Percentiles rank a stretch among this genome's conserved stretches.
Evolutionary conservation across 2,329 filamentous ascomycete species (phyloP).

Genomic region (Penicillium decumbens): DNA sequence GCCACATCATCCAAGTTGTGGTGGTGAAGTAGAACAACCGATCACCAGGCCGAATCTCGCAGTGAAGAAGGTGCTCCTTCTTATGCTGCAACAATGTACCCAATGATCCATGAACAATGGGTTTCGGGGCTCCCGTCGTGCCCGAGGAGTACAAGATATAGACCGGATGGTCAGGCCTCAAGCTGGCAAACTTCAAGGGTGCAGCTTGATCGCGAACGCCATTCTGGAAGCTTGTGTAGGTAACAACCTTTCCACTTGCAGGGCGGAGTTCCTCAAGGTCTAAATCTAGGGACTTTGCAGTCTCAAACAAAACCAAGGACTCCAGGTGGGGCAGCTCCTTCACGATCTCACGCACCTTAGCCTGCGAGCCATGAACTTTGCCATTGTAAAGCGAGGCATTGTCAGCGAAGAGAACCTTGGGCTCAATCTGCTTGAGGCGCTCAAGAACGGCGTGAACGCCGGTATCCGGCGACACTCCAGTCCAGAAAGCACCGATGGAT

Average conservation of each 20-base stretch:
- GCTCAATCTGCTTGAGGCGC: conserved; percentile 77
- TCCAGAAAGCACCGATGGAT: conserved; percentile 84
- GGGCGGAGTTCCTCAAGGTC: conserved; percentile 34
- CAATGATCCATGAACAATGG: conserved; percentile 85
- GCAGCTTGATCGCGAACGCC: conserved; percentile 37
- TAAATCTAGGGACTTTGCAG: conserved; percentile 46
- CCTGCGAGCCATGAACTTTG: conserved; percentile 73
- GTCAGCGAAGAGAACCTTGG: conserved; percentile 77
- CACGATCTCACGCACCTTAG: conserved; percentile 75
- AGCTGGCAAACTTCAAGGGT: conserved; percentile 64
- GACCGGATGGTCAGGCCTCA: conserved; percentile 79
- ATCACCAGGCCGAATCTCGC: conserved; percentile 67
- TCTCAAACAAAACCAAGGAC: conserved; percentile 69
- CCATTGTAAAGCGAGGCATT: conserved; percentile 89
- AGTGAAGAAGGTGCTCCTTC: conserved; percentile 88
- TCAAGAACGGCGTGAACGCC: conserved; percentile 89
- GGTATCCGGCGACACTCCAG: conserved; percentile 85
- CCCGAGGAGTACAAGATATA: conserved; percentile 94
- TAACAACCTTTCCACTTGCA: conserved; percentile 36
- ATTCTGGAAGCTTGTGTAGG: conserved; percentile 46
- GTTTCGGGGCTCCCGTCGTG: conserved; percentile 82
- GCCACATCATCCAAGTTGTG: conserved; percentile 99
- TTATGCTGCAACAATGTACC: conserved; percentile 94
- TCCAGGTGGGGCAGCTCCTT: conserved; percentile 62
- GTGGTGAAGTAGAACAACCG: conserved; percentile 91